Evolutionary conservation across 2,329 filamentous ascomycete species (phyloP), one percentile per base, ranked within the genome.

Genomic region (Emergomyces africanus): DNA sequence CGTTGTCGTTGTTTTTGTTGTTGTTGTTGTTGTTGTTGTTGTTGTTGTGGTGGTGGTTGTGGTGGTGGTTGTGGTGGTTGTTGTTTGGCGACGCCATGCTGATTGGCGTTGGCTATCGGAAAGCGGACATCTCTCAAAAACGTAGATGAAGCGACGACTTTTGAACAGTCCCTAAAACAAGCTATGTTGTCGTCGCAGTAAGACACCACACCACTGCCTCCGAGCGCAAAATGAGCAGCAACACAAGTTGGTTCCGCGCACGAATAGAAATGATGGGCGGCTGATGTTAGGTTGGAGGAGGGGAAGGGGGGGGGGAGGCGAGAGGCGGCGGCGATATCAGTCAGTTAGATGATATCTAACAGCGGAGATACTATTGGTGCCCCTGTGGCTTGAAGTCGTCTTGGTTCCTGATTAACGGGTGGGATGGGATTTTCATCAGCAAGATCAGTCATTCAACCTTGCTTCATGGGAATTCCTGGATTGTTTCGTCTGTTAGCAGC

Each of bases 11-110:
- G 30, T 30, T 30, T 3, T 30, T 30, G 30, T 30, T 30, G 30
- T 30, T 30, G 30, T 30, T 30, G 30, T 30, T 30, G 30, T 30
- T 30, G 30, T 30, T 30, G 30, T 30, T 30, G 44, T 67, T 20
- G 30, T 39, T 37, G 33, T n/a, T n/a, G n/a, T n/a, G n/a, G n/a
- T n/a, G n/a, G 30, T 30, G 3, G 30, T 30, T 30, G 30, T 30
- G 3, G 30, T 30, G 3, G 30, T 30, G 3, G 30, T 30, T 30
- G 30, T 30, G 3, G 44, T 67, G 12, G 30, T 39, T 37, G 33
- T 58, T 62, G 28, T 57, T 54, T 18, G 61, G 61, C 51, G 73
- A 70, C 67, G 73, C 73, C 73, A 75, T 75, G 64, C 66, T 73
- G 63, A 67, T 69, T 70, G 69, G 61, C 63, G 67, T 64, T 64